Evolutionary conservation across 345 rosid species (phyloP).

Genomic region (Erodium maritimum): DNA sequence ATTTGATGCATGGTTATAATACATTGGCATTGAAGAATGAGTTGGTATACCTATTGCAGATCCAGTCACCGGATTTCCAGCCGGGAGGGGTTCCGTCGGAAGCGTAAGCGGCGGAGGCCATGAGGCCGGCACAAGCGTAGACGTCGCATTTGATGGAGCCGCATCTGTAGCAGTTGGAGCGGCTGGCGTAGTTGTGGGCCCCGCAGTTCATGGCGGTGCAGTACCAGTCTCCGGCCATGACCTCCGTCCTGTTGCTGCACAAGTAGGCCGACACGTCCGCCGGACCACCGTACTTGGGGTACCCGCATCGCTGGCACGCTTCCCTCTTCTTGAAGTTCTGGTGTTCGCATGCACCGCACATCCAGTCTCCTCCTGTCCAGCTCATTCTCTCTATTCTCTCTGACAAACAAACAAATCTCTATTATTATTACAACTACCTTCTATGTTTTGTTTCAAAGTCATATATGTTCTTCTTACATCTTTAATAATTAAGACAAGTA

Average conservation of each 20-base stretch:
- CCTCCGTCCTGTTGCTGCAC: slow-evolving; percentile 23
- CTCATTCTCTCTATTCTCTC: slow-evolving; percentile 7
- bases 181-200: slow-evolving; percentile 82
- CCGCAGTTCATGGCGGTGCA: slow-evolving; percentile 77
- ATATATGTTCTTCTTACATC: too few species aligned
- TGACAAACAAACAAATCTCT: not conserved
- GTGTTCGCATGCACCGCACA: slow-evolving; percentile 36
- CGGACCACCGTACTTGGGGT: slow-evolving; percentile 33
- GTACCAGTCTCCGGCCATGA: slow-evolving; percentile 90
- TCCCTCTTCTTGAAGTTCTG: slow-evolving; percentile 42
- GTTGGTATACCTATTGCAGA: slow-evolving; percentile 57
- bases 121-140: slow-evolving; percentile 11
- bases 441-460: not conserved
- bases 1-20: too few species aligned
- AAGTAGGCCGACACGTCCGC: slow-evolving; percentile 28
- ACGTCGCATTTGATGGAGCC: slow-evolving; percentile 37
- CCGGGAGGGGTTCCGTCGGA: slow-evolving; percentile 52
- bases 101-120: slow-evolving; percentile 9
- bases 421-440: not conserved
- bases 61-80: slow-evolving; percentile 97
- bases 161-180: slow-evolving; percentile 65
- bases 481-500: too few species aligned
- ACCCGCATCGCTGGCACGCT: slow-evolving; percentile 35
- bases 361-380: slow-evolving; percentile 38
- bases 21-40: too few species aligned